phyloP scores from a whole-genome alignment of 2,329 filamentous ascomycete genomes.

The Phialemoniopsis sp. region DNA sequence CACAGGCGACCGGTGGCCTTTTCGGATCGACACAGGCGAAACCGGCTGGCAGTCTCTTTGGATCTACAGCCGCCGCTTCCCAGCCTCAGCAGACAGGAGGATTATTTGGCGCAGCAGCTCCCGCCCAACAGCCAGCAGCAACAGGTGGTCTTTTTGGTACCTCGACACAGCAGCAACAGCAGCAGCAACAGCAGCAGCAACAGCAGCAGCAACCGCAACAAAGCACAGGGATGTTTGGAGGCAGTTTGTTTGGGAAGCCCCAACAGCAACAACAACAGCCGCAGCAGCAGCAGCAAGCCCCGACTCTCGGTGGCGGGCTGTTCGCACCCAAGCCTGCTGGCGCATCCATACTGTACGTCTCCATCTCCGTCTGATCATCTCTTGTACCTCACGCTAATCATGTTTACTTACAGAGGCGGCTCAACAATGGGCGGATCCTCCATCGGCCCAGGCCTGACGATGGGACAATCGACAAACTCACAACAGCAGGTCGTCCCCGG shows the following conservation, averaged over 20 bases:
- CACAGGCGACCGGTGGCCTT: slow-evolving; percentile 9
- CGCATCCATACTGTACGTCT: slow-evolving; percentile 16
- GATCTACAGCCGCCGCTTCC: slow-evolving; percentile 14
- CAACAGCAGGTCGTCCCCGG: slow-evolving; percentile 60
- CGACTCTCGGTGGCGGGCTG: slow-evolving; percentile 6
- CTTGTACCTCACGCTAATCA: neutral
- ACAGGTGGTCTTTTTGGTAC: slow-evolving; percentile 15
- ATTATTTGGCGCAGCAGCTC: slow-evolving; percentile 9
- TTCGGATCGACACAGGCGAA: slow-evolving; percentile 11
- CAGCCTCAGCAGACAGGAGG: slow-evolving; percentile 16
- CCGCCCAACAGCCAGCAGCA: slow-evolving; percentile 3
- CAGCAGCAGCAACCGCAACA: slow-evolving; percentile 10
- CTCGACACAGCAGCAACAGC: slow-evolving; percentile 6
- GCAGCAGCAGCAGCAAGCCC: slow-evolving; percentile 9
- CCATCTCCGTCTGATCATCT: neutral
- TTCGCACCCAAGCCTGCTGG: slow-evolving; percentile 13
- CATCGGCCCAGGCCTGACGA: slow-evolving; percentile 10
- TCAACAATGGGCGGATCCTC: neutral
- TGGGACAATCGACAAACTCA: slow-evolving; percentile 17
- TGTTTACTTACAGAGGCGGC: neutral
- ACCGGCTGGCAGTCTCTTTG: slow-evolving; percentile 21
- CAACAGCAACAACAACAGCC: slow-evolving; percentile 13
- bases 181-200: slow-evolving; percentile 8
- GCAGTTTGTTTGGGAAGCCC: slow-evolving; percentile 13
- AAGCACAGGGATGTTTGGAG: slow-evolving; percentile 10